Base-by-base conservation (phyloP, 805 yeast species). In the Candida sphagnicola region DNA sequence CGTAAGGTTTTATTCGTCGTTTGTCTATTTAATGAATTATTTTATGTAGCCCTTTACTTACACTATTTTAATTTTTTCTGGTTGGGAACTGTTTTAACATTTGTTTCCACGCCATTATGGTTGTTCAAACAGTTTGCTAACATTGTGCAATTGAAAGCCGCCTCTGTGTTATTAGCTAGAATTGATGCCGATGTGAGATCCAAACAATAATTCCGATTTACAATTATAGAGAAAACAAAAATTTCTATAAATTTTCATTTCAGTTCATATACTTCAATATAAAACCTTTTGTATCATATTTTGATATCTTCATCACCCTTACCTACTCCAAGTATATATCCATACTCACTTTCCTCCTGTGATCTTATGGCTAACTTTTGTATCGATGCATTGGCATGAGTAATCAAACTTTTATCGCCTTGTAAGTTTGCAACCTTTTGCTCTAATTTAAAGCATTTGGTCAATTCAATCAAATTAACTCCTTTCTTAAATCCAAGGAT, bases 21-120 rank as follows among this genome's bases (percentile, higher is more conserved):
- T 46, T 93, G 99, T 63, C 87, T 93, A 18, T 85, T 90, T 45
- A 93, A 93, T 64, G 99, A 93, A 67, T 62, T 88, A 37, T 95
- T 93, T 61, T 95, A 86, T 58, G 85, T 90, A 57, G 96, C 95
- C 1, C 59, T 90, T 35, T 93, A 93, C 60, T 71, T 91, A 58
- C 78, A 76, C 57, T 76, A 82, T 46, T 89, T 86, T 61, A 67
- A 77, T 28, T 68, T 60, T 25, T 69, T 74, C 49, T 78, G 83
- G 62, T 61, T 78, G 50, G 88, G 87, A 14, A 77, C 85, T 14
- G 54, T 75, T 32, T 54, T 82, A 49, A 75, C 75, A 12, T 67
- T 74, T 48, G 45, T 79, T 26, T 78, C 89, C 45, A 73, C 84
- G 45, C 99, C 99, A 21, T 74, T 90, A 39, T 93, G 95, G 87